Evolutionary conservation across 1,284 basidiomycete species (phyloP).

Genomic region (Tetrapyrgos nigripes): DNA sequence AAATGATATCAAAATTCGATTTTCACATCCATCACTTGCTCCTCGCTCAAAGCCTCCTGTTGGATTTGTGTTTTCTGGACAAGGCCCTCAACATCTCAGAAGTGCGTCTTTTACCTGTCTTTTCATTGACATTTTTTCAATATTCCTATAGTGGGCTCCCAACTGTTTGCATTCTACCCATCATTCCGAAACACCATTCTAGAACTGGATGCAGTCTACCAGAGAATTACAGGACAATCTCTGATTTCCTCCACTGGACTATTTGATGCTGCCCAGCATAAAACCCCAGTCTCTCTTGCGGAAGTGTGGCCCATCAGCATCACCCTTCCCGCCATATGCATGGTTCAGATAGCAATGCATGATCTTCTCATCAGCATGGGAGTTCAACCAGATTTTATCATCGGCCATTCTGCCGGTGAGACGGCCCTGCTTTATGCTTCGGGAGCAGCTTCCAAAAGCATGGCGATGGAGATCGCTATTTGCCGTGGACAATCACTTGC

Average conservation of each 20-base stretch:
- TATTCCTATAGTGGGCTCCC: conserved; percentile 38
- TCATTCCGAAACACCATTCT: conserved; percentile 39
- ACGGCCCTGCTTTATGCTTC: conserved; percentile 45
- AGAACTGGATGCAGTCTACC: conserved; percentile 35
- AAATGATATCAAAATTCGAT: conserved; percentile 1
- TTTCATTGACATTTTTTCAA: neutral
- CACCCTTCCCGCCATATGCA: conserved; percentile 38
- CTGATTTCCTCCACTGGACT: conserved; percentile 28
- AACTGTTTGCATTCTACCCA: conserved; percentile 35
- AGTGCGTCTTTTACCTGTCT: conserved; percentile 23
- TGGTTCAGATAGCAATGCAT: conserved; percentile 45
- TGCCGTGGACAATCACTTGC: conserved; percentile 30
- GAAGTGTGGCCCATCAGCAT: conserved; percentile 39
- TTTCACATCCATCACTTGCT: conserved; percentile 28
- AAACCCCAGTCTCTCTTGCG: conserved; percentile 16
- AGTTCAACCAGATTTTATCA: conserved; percentile 36
- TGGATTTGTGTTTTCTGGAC: conserved; percentile 41
- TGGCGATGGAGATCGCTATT: conserved; percentile 33
- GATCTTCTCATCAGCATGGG: conserved; percentile 39
- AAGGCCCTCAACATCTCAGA: conserved; percentile 40
- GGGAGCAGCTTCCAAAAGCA: conserved; percentile 17
- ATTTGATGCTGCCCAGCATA: conserved; percentile 1
- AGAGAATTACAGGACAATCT: conserved; percentile 31
- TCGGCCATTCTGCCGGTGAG: conserved; percentile 50
- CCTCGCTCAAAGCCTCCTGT: conserved; percentile 29